Evolutionary conservation across 257 asterid species (phyloP), one percentile per base, ranked within the genome.

Genomic region (Solanum pimpinellifolium): DNA sequence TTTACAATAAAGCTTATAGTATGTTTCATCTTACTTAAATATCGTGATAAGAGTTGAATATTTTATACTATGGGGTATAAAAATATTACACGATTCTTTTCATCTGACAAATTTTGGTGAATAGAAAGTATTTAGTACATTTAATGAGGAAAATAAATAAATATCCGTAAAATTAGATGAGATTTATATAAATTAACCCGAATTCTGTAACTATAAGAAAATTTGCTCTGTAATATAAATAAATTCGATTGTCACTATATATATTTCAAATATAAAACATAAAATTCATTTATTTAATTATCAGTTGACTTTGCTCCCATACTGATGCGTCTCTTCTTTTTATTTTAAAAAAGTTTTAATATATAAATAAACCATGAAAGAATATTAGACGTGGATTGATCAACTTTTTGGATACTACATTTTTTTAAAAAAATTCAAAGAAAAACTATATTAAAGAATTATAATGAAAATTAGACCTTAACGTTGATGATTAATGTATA

Each of bases 321-420:
- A 69, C 23, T 69, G 21, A 11, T 29, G 27, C 6, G 3, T 69
- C 41, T 66, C 4, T 69, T 29, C 21, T 6, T 68, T 0, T 27
- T 27, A 56, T 68, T n/a, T 66, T 0, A 27, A 66, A 27, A 27
- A 5, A 73, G 1, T 1, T 10, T 3, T 0, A 35, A 73, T 35
- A 0, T 73, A 25, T 73, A 20, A 73, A 35, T 2, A 73, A 35
- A 37, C 41, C 18, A 20, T 3, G 11, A 73, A 2, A 73, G 80
- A 73, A 73, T 73, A 73, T 73, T 73, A 73, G 80, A 73, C 29
- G 80, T 73, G 80, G 80, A 73, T 73, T 73, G 47, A 73, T 73
- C 2, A 35, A 20, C 80, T 35, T 73, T 37, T 21, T 37, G 11
- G 47, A 73, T 14, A 70, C n/a, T 16, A 16, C 33, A 31, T 70